A percentile compares a stretch with the other conserved stretches of the same genome.
phyloP scores from a whole-genome alignment of 306 rosid genomes.

The Citrullus amarus region DNA sequence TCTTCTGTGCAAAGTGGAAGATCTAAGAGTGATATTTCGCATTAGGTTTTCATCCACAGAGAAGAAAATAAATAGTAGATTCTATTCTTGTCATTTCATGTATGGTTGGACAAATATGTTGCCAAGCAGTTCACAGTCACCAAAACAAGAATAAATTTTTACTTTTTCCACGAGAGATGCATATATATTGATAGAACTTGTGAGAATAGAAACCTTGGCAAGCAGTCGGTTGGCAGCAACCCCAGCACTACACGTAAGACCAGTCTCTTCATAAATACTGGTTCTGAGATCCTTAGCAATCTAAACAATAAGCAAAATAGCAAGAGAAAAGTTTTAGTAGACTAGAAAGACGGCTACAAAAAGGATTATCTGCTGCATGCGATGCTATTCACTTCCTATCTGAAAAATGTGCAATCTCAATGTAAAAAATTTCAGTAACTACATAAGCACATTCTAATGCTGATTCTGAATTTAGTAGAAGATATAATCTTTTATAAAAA shows the following conservation, averaged over 20 bases:
- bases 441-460: neutral
- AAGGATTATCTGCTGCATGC: neutral
- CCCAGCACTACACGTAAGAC: conserved; percentile 94
- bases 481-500: neutral
- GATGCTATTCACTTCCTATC: neutral
- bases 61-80: neutral
- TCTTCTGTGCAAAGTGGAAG: neutral
- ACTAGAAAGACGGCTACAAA: neutral
- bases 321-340: conserved; percentile 9
- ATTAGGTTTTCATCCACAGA: neutral
- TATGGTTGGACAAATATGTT: neutral
- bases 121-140: neutral
- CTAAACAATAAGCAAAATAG: conserved; percentile 24
- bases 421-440: neutral
- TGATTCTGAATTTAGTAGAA: neutral
- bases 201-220: conserved; percentile 56
- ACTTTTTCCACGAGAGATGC: neutral
- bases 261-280: conserved; percentile 64
- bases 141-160: neutral
- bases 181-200: neutral
- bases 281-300: conserved; percentile 73
- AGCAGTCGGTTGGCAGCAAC: conserved; percentile 86
- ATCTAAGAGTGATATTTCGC: neutral
- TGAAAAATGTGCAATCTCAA: neutral
- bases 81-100: neutral